Base-by-base conservation (phyloP, 768 basidiomycete genomes). In the Boletales sp. region DNA sequence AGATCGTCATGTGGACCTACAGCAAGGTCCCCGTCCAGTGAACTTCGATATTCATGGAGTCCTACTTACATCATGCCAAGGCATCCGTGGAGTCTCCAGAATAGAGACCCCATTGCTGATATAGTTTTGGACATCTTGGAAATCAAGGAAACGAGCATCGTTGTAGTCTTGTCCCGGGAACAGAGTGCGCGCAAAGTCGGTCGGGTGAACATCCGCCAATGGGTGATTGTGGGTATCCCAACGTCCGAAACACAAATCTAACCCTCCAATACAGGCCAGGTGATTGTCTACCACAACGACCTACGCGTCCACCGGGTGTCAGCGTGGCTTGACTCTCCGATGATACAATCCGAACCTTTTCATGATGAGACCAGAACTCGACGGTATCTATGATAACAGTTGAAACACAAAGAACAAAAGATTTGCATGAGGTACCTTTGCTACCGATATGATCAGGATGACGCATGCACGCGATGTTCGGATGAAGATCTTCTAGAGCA, bases 91-190 rank as follows among this genome's bases (percentile, higher is more conserved):
- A 13, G 73, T 83, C 55, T 91, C 87, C 40, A 84, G 63, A 41
- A 83, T 77, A 30, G 83, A 84, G 14, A 92, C 64, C 0, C 76
- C 75, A 52, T 86, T 90, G 60, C 81, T 85, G 19, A 82, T 80
- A 62, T 83, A 92, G 53, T 90, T 77, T 49, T 80, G 75, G 1
- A 97, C 95, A 10, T 86, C 74, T 62, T 92, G 78, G 72, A 94
- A 94, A 62, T 95, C 93, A 67, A 82, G 75, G 30, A 87, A 73
- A 9, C 94, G 81, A 2, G 92, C 91, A 51, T 98, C 91, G 66
- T 97, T 94, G 70, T 87, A 95, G 62, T 94, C 94, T 67, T 97
- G 78, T 5, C 95, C 95, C 0, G 95, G 90, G 75, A 95, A 98
- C 24, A 98, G 75, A 1, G 90, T 91, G 45, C 76, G 77, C 40